Evolutionary conservation across 2,329 filamentous ascomycete genomes (phyloP).

Genomic region (Colletotrichum aenigma): DNA sequence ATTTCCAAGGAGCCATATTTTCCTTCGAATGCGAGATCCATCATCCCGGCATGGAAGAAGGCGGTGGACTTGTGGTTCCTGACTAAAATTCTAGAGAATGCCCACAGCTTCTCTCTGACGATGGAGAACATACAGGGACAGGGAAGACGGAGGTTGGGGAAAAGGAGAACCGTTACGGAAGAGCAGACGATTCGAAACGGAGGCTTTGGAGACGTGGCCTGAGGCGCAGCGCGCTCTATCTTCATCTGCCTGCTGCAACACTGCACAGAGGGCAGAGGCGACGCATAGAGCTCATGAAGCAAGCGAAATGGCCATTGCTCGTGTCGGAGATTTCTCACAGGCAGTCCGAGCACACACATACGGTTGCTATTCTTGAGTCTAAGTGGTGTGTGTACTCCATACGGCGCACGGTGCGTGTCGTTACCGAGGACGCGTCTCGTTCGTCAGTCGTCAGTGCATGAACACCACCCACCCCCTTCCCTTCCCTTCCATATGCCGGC

Average conservation of each 20-base stretch:
- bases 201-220: neutral
- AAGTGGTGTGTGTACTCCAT: neutral
- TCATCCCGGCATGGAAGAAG: neutral
- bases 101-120: neutral
- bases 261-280: neutral
- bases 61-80: neutral
- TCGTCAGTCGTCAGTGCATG: neutral
- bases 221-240: neutral
- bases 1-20: neutral
- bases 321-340: conserved; percentile 6
- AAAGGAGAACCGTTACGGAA: neutral
- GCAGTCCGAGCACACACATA: neutral
- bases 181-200: neutral
- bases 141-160: neutral
- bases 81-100: neutral
- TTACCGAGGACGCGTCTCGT: neutral
- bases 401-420: neutral
- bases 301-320: neutral
- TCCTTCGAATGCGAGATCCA: neutral
- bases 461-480: neutral
- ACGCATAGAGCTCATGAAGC: neutral
- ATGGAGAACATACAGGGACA: neutral
- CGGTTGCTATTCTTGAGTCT: neutral
- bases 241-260: neutral
- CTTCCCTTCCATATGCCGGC: neutral